A percentile compares a stretch with the other conserved stretches of the same genome.
Conservation (phyloP, 192 early-diverging fungal species). For the Gonapodya prolifera region DNA sequence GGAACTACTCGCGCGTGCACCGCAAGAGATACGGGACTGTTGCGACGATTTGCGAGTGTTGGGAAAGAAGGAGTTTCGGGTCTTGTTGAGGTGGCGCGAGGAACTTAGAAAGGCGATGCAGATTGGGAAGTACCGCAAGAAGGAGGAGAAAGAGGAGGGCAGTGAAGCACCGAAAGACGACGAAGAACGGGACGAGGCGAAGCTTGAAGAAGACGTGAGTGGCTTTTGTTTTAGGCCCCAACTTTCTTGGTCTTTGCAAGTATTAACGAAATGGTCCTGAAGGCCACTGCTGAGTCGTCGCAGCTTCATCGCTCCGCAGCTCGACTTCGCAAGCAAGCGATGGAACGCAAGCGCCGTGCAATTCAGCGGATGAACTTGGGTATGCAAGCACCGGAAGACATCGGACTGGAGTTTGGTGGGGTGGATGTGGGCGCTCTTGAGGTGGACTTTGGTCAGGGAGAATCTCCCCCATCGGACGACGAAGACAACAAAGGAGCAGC, state of each 20-base stretch:
- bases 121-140: constrained; percentile 11
- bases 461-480: constrained; percentile 17
- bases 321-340: constrained; percentile 28
- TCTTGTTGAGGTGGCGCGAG: constrained; percentile 78
- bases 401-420: constrained; percentile 42
- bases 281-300: background rate
- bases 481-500: constrained; percentile 32
- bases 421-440: constrained; percentile 41
- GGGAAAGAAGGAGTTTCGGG: constrained; percentile 88
- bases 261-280: too few relatives aligned
- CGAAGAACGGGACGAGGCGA: constrained; percentile 21
- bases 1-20: constrained; percentile 38
- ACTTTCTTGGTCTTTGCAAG: too few relatives aligned
- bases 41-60: constrained; percentile 84
- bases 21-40: constrained; percentile 62
- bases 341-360: constrained; percentile 55
- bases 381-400: constrained; percentile 64
- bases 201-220: constrained; percentile 15
- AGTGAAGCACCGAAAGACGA: constrained; percentile 26
- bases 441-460: constrained; percentile 27
- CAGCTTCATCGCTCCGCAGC: background rate
- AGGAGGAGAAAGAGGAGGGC: constrained; percentile 41
- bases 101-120: constrained; percentile 48
- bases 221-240: too few relatives aligned
- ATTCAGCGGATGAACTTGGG: constrained; percentile 65